phyloP scores from a whole-genome alignment of 257 asterid genomes.

The Solanum gandarillasii region DNA sequence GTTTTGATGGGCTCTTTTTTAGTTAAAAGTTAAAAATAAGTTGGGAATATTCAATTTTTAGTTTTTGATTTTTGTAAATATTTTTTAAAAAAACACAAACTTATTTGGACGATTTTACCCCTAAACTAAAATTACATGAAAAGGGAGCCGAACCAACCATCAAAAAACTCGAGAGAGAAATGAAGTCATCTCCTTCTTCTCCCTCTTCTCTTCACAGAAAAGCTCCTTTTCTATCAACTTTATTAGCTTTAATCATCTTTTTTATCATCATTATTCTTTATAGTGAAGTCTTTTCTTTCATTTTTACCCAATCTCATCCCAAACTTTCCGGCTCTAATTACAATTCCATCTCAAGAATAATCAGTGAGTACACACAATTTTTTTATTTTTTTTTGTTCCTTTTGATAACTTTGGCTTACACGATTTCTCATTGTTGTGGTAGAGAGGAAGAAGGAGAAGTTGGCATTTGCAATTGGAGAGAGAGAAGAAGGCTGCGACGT shows the following conservation, averaged over 20 bases:
- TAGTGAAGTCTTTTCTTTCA: constrained; percentile 14
- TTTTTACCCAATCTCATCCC: constrained; percentile 8
- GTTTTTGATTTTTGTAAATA: no score
- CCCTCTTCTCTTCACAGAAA: constrained; percentile 15
- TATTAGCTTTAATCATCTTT: constrained; percentile 18
- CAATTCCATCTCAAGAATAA: constrained; percentile 1
- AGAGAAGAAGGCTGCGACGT: constrained; percentile 52
- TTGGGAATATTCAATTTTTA: no score
- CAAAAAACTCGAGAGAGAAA: neutral
- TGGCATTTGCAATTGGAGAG: constrained; percentile 58
- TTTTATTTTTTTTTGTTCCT: neutral
- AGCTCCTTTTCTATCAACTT: constrained; percentile 14
- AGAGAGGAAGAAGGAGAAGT: constrained; percentile 57
- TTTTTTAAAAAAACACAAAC: no score
- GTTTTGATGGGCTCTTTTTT: no score
- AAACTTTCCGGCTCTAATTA: neutral
- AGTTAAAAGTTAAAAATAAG: no score
- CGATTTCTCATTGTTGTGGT: constrained; percentile 9
- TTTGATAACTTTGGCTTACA: neutral
- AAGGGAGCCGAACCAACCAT: neutral
- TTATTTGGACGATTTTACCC: neutral
- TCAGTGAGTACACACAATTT: constrained; percentile 7
- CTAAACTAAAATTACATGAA: neutral
- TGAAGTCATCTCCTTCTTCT: constrained; percentile 16
- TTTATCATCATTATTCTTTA: constrained; percentile 15